Percentiles rank a stretch among this genome's conserved stretches.
phyloP scores from a whole-genome alignment of 805 yeast species.

The Cyberlindnera mississippiensis region DNA sequence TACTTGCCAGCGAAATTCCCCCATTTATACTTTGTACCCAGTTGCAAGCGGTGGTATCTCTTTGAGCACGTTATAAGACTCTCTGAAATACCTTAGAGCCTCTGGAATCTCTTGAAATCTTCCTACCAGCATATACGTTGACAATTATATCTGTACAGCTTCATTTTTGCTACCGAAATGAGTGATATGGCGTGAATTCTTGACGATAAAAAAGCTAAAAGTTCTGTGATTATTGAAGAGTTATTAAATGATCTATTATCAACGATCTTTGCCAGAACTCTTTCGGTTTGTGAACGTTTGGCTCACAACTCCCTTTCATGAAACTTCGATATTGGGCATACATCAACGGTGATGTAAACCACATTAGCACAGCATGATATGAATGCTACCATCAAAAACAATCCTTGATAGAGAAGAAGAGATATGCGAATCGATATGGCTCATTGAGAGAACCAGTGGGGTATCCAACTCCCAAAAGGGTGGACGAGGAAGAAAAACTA shows the following conservation, averaged over 20 bases:
- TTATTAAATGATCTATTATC: constrained; percentile 47
- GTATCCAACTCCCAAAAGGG: constrained; percentile 24
- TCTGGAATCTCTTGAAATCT: constrained; percentile 37
- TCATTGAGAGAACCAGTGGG: constrained; percentile 28
- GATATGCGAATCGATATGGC: constrained; percentile 32
- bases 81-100: constrained; percentile 43
- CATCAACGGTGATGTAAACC: constrained; percentile 35
- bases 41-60: constrained; percentile 36
- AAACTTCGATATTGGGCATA: constrained; percentile 35
- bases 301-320: constrained; percentile 42
- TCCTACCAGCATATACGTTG: constrained; percentile 37
- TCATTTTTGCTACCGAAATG: constrained; percentile 47
- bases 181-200: constrained; percentile 42
- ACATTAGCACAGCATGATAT: constrained; percentile 32
- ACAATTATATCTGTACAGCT: constrained; percentile 27
- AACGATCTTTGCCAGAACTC: constrained; percentile 47
- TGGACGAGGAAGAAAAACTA: constrained; percentile 2
- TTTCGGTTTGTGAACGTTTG: constrained; percentile 40
- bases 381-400: constrained; percentile 27
- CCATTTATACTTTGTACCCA: too few species aligned
- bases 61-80: constrained; percentile 37
- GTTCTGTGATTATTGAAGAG: constrained; percentile 49
- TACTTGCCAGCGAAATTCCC: too few species aligned
- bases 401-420: constrained; percentile 27
- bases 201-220: constrained; percentile 29